Evolutionary conservation across 768 basidiomycete genomes (phyloP), one percentile per base, ranked within the genome.

Genomic region (Suillus subluteus): DNA sequence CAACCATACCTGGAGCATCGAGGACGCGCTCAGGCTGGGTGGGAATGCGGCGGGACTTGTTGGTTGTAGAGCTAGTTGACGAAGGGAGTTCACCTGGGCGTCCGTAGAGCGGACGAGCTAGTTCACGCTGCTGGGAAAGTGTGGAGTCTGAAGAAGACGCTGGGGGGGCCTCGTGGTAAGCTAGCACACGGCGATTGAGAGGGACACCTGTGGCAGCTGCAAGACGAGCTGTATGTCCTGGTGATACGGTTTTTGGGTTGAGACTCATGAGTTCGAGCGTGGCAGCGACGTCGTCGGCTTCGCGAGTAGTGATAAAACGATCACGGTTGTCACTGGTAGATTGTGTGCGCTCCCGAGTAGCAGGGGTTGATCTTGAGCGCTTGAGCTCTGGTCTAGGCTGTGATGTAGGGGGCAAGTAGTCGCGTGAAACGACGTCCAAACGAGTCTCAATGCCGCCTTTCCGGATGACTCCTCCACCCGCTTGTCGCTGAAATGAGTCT

Each of bases 21-120:
- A 99, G 84, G 9, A 98, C 95, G n/a, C 95, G 87, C 71, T 97
- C 93, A 0, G 97, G 94, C 30, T 89, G 87, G 0, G 92, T 92
- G 0, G 95, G 86, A 63, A 98, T 94, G 70, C 91, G 90, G 23
- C 97, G 86, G 6, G 90, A 84, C 74, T 93, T 94, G 70, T 87
- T 86, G 0, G 88, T 89, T 0, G 82, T 79, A 2, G 86, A 81
- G 2, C 89, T 87, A 4, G 86, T 89, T 6, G 91, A 90, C 1
- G 87, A 83, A 1, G 88, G 81, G 30, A 92, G 76, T 1, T 87
- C 81, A 0, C 89, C 87, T 0, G 87, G 86, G 13, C 90, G 86
- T 6, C 89, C 87, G 69, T 91, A 93, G 12, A 93, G 84, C 1
- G 95, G 91, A 13, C 87, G 84, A 1, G 88, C 94, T 64, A 86